Base-by-base conservation (phyloP, 257 asterid species). In the Nicotiana tomentosiformis region DNA sequence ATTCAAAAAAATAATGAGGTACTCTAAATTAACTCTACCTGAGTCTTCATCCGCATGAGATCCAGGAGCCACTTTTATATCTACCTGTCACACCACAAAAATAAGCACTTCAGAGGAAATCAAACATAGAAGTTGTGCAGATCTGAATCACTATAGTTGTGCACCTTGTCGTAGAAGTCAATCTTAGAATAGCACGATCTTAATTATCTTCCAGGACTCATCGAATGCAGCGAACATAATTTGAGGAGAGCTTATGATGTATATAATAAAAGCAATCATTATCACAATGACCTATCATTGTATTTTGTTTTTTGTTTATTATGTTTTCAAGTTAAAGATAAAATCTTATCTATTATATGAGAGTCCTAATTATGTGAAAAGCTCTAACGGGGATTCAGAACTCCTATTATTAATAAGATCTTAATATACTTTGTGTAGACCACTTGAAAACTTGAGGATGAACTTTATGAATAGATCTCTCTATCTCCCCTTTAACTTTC, bases 1-100 rank as follows among this genome's bases (percentile, higher is more conserved):
- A 2, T 30, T 29, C 10, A 2, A 14, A 5, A 26, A 62, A 65
- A 14, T 39, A 77, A 61, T 37, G 11, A 26, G 46, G 16, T 17
- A 49, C 18, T 35, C 46, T 12, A 72, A 35, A 16, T 83, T 65
- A 62, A 72, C 72, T 80, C 77, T 86, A 95, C 99, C 98, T 89
- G 98, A 87, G 77, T 89, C 94, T 89, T 95, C 99, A 83, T 91
- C 82, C 81, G 99, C 99, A 85, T 95, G 99, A 82, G 98, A 95
- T 87, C 99, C 99, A 29, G 95, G 93, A 86, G 99, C 94, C 81
- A 95, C 99, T 83, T 91, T 93, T 82, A 95, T 95, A 82, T 95
- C 99, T 7, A 93, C 98, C 99, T 95, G 96, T 51, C 81, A 82
- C 61, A 67, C 70, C 68, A 86, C 67, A 86, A 51, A 51, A 72